Percentiles rank a stretch among this genome's conserved stretches.
These are phyloP conservation scores for Dioscorea alata DNA, from an alignment of 106 monocot genomes.

Conservation along the genomic window DNA sequence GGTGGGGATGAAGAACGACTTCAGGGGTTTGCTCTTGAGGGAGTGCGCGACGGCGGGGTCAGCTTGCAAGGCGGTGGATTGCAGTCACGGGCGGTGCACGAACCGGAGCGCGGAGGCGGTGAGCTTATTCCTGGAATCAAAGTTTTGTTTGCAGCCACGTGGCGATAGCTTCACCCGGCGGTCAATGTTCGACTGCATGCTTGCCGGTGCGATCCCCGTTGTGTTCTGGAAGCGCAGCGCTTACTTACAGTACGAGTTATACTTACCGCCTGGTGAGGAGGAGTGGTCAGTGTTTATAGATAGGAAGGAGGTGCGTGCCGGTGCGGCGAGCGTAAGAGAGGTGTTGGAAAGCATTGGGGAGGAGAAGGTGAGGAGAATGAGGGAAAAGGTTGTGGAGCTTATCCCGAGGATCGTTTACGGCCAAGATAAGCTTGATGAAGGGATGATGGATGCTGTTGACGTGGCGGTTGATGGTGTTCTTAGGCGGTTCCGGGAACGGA, in stretches of 20 bases:
- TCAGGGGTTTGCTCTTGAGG: slow-evolving; percentile 40
- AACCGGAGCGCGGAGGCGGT: slow-evolving; percentile 47
- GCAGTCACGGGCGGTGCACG: slow-evolving; percentile 37
- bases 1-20: slow-evolving; percentile 48
- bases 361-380: slow-evolving; percentile 66
- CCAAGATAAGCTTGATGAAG: slow-evolving; percentile 33
- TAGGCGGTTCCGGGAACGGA: slow-evolving; percentile 29
- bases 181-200: slow-evolving; percentile 92
- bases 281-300: slow-evolving; percentile 91
- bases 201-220: slow-evolving; percentile 90
- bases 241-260: slow-evolving; percentile 73
- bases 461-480: slow-evolving; percentile 67
- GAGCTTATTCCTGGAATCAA: slow-evolving; percentile 59
- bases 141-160: slow-evolving; percentile 84
- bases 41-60: slow-evolving; percentile 36
- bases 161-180: slow-evolving; percentile 89
- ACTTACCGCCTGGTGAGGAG: slow-evolving; percentile 28
- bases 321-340: slow-evolving; percentile 36
- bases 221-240: slow-evolving; percentile 82
- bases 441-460: slow-evolving; percentile 64
- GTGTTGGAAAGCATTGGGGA: slow-evolving; percentile 52
- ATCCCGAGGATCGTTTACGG: slow-evolving; percentile 73
- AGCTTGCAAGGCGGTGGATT: slow-evolving; percentile 56
- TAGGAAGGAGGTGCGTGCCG: slow-evolving; percentile 44
- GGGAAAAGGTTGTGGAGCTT: slow-evolving; percentile 66